phyloP scores from a whole-genome alignment of 2,329 filamentous ascomycete genomes.

The Westerdykella sp. region DNA sequence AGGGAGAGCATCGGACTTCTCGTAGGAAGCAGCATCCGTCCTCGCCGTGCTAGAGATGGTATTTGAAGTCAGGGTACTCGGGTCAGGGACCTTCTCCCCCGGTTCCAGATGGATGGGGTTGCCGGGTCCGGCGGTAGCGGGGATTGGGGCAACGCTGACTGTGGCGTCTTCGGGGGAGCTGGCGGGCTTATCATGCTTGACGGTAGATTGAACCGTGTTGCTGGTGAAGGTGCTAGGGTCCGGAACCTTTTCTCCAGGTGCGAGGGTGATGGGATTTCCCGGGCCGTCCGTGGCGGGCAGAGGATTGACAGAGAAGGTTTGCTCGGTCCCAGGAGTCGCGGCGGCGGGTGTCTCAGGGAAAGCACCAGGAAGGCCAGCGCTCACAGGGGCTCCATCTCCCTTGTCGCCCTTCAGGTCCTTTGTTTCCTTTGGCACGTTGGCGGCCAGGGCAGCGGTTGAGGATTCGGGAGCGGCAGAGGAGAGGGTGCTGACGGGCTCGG shows the following conservation, averaged over 20 bases:
- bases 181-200: slow-evolving; percentile 29
- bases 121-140: slow-evolving; percentile 53
- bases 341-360: slow-evolving; percentile 71
- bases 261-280: slow-evolving; percentile 74
- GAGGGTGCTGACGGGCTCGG: slow-evolving; percentile 49
- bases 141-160: slow-evolving; percentile 54
- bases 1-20: slow-evolving; percentile 61
- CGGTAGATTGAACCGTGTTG: slow-evolving; percentile 63
- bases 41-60: slow-evolving; percentile 57
- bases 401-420: slow-evolving; percentile 12
- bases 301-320: slow-evolving; percentile 51
- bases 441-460: slow-evolving; percentile 65
- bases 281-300: slow-evolving; percentile 52
- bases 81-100: slow-evolving; percentile 72
- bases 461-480: slow-evolving; percentile 65
- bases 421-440: slow-evolving; percentile 56
- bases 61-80: slow-evolving; percentile 57
- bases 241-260: slow-evolving; percentile 75
- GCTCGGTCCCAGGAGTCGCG: slow-evolving; percentile 40
- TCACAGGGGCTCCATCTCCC: slow-evolving; percentile 34
- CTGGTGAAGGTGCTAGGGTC: slow-evolving; percentile 56
- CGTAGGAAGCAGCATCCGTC: slow-evolving; percentile 75
- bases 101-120: slow-evolving; percentile 77
- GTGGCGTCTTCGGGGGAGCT: slow-evolving; percentile 31
- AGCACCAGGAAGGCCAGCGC: slow-evolving; percentile 49